A percentile compares a stretch with the other conserved stretches of the same genome.
phyloP scores from a whole-genome alignment of 257 asterid genomes.

The Leptodermis oblonga region DNA sequence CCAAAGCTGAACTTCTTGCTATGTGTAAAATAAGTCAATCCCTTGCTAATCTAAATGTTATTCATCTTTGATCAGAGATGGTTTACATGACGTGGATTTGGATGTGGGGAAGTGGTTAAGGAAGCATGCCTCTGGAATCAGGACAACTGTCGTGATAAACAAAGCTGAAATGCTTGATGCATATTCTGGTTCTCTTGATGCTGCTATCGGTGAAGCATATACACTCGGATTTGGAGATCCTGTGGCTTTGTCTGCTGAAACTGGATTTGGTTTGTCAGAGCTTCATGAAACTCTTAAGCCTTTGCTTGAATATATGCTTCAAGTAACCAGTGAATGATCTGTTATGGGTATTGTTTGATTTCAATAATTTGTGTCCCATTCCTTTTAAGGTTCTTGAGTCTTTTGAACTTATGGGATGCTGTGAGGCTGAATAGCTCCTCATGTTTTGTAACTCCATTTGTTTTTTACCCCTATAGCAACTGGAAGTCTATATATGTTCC shows the following conservation, averaged over 20 bases:
- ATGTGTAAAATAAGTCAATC: background rate
- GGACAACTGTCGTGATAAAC: conserved; percentile 80
- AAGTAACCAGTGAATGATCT: conserved; percentile 37
- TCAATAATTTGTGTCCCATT: conserved; percentile 22
- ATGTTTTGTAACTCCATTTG: background rate
- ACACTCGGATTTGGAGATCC: conserved; percentile 94
- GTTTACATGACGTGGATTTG: conserved; percentile 81
- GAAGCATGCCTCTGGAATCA: conserved; percentile 75
- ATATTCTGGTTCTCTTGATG: conserved; percentile 64
- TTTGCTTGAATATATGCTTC: conserved; percentile 54
- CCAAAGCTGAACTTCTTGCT: background rate
- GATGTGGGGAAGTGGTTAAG: conserved; percentile 98
- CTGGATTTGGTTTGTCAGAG: conserved; percentile 82
- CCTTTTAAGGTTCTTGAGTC: no score
- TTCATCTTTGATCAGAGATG: conserved; percentile 52
- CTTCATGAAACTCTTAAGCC: conserved; percentile 69
- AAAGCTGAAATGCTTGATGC: conserved; percentile 92
- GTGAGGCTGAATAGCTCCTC: background rate
- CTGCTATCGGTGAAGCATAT: conserved; percentile 84
- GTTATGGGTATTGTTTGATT: conserved; percentile 1
- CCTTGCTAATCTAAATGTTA: background rate
- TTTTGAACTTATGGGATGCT: background rate
- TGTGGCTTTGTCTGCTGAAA: conserved; percentile 90
- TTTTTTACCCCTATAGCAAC: background rate
- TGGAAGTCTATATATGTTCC: background rate